Evolutionary conservation across 2,329 filamentous ascomycete species (phyloP).

Genomic region (Cryphonectria parasitica): DNA sequence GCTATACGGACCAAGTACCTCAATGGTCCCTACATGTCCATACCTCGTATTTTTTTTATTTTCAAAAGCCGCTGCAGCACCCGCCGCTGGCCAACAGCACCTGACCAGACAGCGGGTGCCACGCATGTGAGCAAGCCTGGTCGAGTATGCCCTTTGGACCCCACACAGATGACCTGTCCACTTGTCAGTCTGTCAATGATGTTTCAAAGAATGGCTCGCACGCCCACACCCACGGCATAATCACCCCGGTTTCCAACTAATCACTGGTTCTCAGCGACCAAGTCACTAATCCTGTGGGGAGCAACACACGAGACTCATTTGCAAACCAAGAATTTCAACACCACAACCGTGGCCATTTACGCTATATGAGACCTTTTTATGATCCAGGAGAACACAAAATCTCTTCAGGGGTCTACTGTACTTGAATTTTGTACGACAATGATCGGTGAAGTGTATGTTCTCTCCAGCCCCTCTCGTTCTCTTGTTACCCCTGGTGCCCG

Average conservation of each 20-base stretch:
- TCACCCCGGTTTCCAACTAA: not conserved
- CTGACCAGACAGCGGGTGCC: constrained; percentile 3
- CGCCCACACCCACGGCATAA: not conserved
- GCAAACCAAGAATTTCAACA: not conserved
- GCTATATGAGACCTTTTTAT: not conserved
- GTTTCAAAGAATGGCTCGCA: constrained; percentile 3
- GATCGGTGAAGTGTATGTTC: not conserved
- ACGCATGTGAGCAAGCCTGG: constrained; percentile 12
- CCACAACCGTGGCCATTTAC: not conserved
- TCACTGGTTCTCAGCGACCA: constrained; percentile 3
- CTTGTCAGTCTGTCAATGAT: not conserved
- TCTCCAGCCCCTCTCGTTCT: not conserved
- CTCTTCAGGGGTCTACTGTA: not conserved
- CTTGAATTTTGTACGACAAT: not conserved
- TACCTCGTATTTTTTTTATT: not conserved
- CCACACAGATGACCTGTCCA: constrained; percentile 18
- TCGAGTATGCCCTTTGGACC: constrained; percentile 1
- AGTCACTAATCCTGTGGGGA: not conserved
- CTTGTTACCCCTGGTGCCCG: not conserved
- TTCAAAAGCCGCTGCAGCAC: not conserved
- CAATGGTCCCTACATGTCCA: not conserved
- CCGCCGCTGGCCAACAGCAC: not conserved
- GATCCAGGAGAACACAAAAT: not conserved
- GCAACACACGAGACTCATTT: not conserved
- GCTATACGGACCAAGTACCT: not conserved